These are phyloP conservation scores for Chlorencoelia australis DNA, from an alignment of 2,329 filamentous ascomycete species.

Conservation along the genomic window DNA sequence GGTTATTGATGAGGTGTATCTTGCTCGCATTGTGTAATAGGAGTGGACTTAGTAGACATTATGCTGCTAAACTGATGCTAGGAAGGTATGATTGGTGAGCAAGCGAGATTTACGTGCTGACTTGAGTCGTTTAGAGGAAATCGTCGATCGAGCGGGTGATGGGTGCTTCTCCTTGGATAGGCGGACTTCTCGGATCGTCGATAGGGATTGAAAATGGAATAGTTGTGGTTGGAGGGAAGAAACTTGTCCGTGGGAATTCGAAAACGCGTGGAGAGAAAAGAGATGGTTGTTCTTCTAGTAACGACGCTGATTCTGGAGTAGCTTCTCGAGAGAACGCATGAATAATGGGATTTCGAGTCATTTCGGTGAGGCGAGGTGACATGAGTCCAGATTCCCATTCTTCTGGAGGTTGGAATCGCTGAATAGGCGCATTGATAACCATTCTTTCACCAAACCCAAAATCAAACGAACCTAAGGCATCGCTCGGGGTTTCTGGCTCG, in stretches of 20 bases:
- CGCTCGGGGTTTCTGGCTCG: slow-evolving; percentile 7
- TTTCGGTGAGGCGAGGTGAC: slow-evolving; percentile 25
- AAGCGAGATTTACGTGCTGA: too few relatives aligned
- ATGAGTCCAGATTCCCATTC: slow-evolving; percentile 20
- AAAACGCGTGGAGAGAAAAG: slow-evolving; percentile 60
- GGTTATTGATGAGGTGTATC: too few relatives aligned
- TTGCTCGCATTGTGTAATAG: too few relatives aligned
- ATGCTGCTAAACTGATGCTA: too few relatives aligned
- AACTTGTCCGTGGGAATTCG: slow-evolving; percentile 60
- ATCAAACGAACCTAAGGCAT: slow-evolving; percentile 19
- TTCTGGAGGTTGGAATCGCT: slow-evolving; percentile 2
- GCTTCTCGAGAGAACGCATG: slow-evolving; percentile 16
- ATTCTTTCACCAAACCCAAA: slow-evolving; percentile 19
- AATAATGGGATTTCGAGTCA: slow-evolving; percentile 24
- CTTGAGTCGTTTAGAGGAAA: slow-evolving; percentile 55
- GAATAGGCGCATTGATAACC: background rate
- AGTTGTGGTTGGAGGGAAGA: slow-evolving; percentile 38
- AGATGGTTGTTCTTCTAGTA: slow-evolving; percentile 16
- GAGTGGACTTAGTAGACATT: too few relatives aligned
- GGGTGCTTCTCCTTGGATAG: slow-evolving; percentile 62
- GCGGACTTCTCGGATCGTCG: slow-evolving; percentile 64
- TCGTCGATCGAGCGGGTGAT: slow-evolving; percentile 73
- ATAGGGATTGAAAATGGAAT: slow-evolving; percentile 17
- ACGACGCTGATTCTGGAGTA: slow-evolving; percentile 11
- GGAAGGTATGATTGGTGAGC: too few relatives aligned